A percentile compares a stretch with the other conserved stretches of the same genome.
Evolutionary conservation across 345 rosid genomes (phyloP).

Genomic region (Salix dunnii): DNA sequence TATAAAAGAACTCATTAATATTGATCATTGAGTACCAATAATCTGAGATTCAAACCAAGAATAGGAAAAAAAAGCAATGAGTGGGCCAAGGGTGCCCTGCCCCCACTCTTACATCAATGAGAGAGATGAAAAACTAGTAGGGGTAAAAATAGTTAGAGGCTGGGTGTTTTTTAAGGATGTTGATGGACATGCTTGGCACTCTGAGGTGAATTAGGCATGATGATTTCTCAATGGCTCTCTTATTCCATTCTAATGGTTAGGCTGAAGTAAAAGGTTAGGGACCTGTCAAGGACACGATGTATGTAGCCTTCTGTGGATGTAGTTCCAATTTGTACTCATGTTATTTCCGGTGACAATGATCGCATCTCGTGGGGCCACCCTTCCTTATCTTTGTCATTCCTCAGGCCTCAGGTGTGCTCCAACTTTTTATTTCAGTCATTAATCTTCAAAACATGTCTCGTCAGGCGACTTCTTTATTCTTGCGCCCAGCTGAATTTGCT

Average conservation of each 20-base stretch:
- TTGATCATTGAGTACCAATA: not conserved
- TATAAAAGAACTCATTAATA: not conserved
- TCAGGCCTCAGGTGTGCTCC: not conserved
- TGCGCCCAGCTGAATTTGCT: no score
- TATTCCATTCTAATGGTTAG: not conserved
- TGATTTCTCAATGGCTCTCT: not conserved
- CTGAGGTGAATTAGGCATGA: not conserved
- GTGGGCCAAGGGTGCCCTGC: not conserved
- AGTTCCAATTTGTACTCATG: not conserved
- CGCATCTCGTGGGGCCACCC: not conserved
- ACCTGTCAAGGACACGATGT: not conserved
- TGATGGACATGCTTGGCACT: no score
- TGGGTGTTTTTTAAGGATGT: no score
- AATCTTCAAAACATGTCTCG: not conserved
- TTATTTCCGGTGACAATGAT: not conserved
- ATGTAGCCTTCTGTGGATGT: not conserved
- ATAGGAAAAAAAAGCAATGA: not conserved
- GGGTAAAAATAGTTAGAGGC: not conserved
- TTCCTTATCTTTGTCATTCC: not conserved
- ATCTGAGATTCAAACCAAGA: not conserved
- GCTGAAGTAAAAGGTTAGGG: not conserved
- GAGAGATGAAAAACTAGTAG: not conserved
- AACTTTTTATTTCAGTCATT: not conserved
- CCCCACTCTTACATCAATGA: not conserved
- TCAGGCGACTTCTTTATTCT: no score